Percentiles rank a stretch among this genome's conserved stretches.
phyloP scores from a whole-genome alignment of 2,329 filamentous ascomycete species.

The Madurella fahalii region DNA sequence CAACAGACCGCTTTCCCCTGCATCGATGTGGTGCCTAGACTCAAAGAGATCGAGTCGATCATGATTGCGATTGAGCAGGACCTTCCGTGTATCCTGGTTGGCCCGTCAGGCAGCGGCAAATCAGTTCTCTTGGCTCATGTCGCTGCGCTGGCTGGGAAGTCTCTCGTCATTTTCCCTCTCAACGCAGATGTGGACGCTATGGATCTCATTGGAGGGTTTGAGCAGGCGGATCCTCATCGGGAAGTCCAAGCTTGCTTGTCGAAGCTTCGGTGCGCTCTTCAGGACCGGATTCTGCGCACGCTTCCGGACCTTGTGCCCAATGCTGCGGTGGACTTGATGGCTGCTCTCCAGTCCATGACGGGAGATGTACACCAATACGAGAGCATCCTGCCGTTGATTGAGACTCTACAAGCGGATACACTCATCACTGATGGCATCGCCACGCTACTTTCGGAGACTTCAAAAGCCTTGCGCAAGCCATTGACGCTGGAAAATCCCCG shows the following conservation, averaged over 20 bases:
- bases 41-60: slow-evolving; percentile 77
- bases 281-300: slow-evolving; percentile 45
- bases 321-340: slow-evolving; percentile 48
- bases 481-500: slow-evolving; percentile 65
- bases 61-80: slow-evolving; percentile 82
- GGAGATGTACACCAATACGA: slow-evolving; percentile 38
- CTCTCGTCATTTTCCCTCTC: slow-evolving; percentile 77
- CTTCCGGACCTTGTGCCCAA: slow-evolving; percentile 45
- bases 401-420: slow-evolving; percentile 38
- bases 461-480: slow-evolving; percentile 49
- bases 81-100: slow-evolving; percentile 85
- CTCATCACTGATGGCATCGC: slow-evolving; percentile 45
- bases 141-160: slow-evolving; percentile 72
- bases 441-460: slow-evolving; percentile 44
- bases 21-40: slow-evolving; percentile 50
- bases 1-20: slow-evolving; percentile 50
- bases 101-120: slow-evolving; percentile 82
- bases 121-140: slow-evolving; percentile 74
- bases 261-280: slow-evolving; percentile 37
- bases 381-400: slow-evolving; percentile 37
- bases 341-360: slow-evolving; percentile 42
- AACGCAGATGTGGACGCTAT: slow-evolving; percentile 96
- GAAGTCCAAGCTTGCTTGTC: slow-evolving; percentile 60
- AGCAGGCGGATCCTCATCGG: slow-evolving; percentile 81
- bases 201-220: slow-evolving; percentile 94